Conservation (phyloP, 768 basidiomycete species). For the Trametes sanguinea region DNA sequence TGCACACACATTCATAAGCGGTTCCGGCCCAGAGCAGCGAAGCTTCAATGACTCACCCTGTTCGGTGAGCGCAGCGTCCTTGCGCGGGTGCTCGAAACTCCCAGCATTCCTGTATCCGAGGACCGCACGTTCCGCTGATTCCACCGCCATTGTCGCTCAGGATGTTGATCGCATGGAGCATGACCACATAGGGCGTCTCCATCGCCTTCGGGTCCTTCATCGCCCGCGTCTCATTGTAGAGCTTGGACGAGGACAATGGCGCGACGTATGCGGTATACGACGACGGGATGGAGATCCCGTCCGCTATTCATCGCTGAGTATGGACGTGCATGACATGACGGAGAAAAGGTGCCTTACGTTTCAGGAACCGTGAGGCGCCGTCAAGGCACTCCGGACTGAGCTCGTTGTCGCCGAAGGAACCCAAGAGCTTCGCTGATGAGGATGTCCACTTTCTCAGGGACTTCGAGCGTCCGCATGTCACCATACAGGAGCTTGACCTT, state of each 20-base stretch:
- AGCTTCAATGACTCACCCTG: constrained; percentile 49
- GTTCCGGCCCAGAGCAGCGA: neutral
- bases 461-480: constrained; percentile 84
- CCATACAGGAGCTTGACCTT: constrained; percentile 85
- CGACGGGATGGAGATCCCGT: constrained; percentile 93
- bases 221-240: constrained; percentile 80
- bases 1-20: constrained; percentile 31
- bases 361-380: constrained; percentile 91
- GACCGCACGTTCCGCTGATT: constrained; percentile 67
- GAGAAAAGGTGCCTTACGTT: constrained; percentile 56
- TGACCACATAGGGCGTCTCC: constrained; percentile 98
- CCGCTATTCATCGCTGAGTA: constrained; percentile 49
- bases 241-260: constrained; percentile 90
- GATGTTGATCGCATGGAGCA: constrained; percentile 93
- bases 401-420: constrained; percentile 98
- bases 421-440: constrained; percentile 95
- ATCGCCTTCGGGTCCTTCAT: constrained; percentile 67
- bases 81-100: constrained; percentile 92
- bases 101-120: constrained; percentile 94
- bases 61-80: constrained; percentile 72
- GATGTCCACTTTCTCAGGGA: constrained; percentile 90
- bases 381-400: constrained; percentile 97
- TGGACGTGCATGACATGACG: neutral
- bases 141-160: constrained; percentile 76
- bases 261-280: constrained; percentile 96